phyloP scores from a whole-genome alignment of 202 grass and related monocot genomes.

The Saccharum hybrid region DNA sequence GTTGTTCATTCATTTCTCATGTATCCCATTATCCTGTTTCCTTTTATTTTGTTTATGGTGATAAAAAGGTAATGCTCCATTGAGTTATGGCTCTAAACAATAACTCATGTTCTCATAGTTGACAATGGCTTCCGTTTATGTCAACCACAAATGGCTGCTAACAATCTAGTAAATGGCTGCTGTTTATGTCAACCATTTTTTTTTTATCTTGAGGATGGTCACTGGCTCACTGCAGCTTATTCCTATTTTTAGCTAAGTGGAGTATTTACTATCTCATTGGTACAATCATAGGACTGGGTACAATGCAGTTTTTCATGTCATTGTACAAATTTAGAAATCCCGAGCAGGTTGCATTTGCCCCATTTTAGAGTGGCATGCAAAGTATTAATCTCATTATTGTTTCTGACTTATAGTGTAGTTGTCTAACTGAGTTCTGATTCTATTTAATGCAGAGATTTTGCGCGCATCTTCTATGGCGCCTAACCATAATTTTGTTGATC shows the following conservation, averaged over 20 bases:
- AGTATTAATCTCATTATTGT: constrained; percentile 26
- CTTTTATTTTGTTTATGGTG: constrained; percentile 30
- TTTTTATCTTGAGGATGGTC: constrained; percentile 26
- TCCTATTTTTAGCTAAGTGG: constrained; percentile 39
- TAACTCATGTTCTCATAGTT: background rate
- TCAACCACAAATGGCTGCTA: background rate
- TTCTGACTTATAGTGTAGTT: constrained; percentile 3
- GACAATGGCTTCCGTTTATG: constrained; percentile 18
- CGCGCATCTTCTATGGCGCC: constrained; percentile 68
- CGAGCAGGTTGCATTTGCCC: background rate
- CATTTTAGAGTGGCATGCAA: constrained; percentile 15
- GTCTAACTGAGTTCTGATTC: constrained; percentile 28
- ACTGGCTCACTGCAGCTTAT: background rate
- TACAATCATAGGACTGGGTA: background rate
- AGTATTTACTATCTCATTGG: constrained; percentile 11
- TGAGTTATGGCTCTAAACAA: background rate
- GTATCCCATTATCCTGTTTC: constrained; percentile 16
- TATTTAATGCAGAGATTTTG: constrained; percentile 88
- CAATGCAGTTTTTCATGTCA: constrained; percentile 17
- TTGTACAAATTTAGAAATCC: constrained; percentile 24
- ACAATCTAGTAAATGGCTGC: constrained; percentile 5
- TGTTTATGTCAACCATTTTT: constrained; percentile 23
- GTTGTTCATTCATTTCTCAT: constrained; percentile 29
- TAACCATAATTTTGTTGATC: constrained; percentile 83
- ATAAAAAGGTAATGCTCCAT: constrained; percentile 4